phyloP scores from a whole-genome alignment of 805 yeast genomes.

The Naumovozyma castellii region DNA sequence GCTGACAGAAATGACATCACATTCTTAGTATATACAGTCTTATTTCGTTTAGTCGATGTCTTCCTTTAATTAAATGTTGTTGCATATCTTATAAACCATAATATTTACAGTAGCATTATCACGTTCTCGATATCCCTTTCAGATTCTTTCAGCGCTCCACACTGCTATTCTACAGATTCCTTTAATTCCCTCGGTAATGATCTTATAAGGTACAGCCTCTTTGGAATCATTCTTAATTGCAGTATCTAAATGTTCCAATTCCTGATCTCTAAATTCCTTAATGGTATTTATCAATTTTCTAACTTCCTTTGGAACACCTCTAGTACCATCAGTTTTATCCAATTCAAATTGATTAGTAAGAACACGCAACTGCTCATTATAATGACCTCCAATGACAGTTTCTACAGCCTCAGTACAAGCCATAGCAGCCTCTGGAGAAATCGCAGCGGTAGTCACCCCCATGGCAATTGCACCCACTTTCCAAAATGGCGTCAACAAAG shows the following conservation, averaged over 20 bases:
- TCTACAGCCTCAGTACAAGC: conserved; percentile 99
- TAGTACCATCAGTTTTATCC: conserved; percentile 22
- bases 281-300: conserved; percentile 49
- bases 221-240: conserved; percentile 90
- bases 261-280: conserved; percentile 81
- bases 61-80: too few species aligned
- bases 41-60: too few species aligned
- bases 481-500: conserved; percentile 88
- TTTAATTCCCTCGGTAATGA: conserved; percentile 82
- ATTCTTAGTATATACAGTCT: too few species aligned
- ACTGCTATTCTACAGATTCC: conserved; percentile 79
- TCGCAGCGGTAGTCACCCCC: conserved; percentile 77
- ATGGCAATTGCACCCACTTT: conserved; percentile 78
- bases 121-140: too few species aligned
- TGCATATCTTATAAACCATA: too few species aligned
- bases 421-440: conserved; percentile 96
- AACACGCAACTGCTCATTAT: conserved; percentile 78
- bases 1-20: too few species aligned
- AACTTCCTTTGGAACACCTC: conserved; percentile 41
- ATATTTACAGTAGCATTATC: too few species aligned
- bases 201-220: conserved; percentile 82
- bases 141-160: conserved; percentile 80
- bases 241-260: conserved; percentile 87
- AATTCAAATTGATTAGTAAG: conserved; percentile 57
- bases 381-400: conserved; percentile 94